Evolutionary conservation across 2,329 filamentous ascomycete genomes (phyloP).

Genomic region (Tolypocladium ophioglossoides): DNA sequence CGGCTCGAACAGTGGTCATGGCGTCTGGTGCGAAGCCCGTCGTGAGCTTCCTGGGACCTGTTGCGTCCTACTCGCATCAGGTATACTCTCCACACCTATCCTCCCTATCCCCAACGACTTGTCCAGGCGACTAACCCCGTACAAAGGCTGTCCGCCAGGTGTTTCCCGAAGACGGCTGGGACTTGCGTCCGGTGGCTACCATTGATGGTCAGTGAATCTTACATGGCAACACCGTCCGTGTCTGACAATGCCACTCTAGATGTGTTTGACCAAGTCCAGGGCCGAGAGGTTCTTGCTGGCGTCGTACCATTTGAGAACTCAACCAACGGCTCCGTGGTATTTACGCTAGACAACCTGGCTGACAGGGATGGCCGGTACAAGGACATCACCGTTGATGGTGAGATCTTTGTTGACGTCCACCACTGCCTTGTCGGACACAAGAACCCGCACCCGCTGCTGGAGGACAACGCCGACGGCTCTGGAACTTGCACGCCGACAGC

Average conservation of each 20-base stretch:
- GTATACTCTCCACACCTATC: constrained; percentile 22
- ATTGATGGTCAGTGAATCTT: constrained; percentile 31
- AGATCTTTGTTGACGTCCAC: constrained; percentile 78
- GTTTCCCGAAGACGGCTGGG: constrained; percentile 37
- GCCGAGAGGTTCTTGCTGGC: constrained; percentile 52
- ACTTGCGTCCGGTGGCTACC: constrained; percentile 38
- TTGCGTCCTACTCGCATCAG: constrained; percentile 41
- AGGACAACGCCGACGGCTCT: constrained; percentile 22
- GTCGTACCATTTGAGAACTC: constrained; percentile 95
- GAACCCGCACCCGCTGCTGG: constrained; percentile 13
- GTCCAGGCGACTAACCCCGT: constrained; percentile 6
- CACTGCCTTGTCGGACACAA: constrained; percentile 68
- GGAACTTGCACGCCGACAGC: constrained; percentile 40
- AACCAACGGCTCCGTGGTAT: constrained; percentile 84
- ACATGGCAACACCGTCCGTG: not conserved
- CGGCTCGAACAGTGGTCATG: constrained; percentile 10
- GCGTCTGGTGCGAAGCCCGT: constrained; percentile 22
- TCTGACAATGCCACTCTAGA: constrained; percentile 34
- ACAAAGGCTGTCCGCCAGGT: constrained; percentile 32
- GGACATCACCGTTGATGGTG: constrained; percentile 66
- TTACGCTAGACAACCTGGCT: constrained; percentile 81
- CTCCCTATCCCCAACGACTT: not conserved
- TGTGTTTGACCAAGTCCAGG: constrained; percentile 71
- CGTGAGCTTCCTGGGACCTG: constrained; percentile 39
- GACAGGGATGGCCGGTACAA: constrained; percentile 55